Conservation (phyloP, 257 asterid species). For the Solanum commersonii region DNA sequence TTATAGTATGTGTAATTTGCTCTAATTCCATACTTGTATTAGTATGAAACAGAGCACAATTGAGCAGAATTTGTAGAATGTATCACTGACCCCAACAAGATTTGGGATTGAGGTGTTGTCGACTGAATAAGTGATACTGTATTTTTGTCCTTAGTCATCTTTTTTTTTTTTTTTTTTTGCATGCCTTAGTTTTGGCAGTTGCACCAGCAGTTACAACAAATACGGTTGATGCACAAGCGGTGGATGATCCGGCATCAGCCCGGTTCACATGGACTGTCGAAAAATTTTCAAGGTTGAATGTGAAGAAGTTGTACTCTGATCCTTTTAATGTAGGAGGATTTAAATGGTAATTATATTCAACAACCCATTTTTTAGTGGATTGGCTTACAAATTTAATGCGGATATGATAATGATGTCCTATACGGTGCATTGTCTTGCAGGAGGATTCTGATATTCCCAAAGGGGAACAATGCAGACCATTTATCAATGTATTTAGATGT, state of each 20-base stretch:
- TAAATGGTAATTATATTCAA: constrained; percentile 38
- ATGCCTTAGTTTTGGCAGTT: constrained; percentile 18
- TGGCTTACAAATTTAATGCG: not conserved
- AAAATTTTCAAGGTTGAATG: constrained; percentile 51
- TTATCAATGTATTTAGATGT: constrained; percentile 82
- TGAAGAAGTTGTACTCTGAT: constrained; percentile 54
- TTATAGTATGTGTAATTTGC: not conserved
- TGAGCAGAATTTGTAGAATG: not conserved
- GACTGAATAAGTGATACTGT: not conserved
- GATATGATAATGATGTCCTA: not conserved
- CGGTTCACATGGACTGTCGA: constrained; percentile 62
- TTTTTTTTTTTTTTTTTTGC: not conserved
- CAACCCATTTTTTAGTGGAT: not conserved
- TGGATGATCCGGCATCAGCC: constrained; percentile 51
- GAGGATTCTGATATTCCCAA: constrained; percentile 80
- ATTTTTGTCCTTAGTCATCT: not conserved
- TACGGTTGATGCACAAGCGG: constrained; percentile 41
- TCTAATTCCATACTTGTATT: not conserved
- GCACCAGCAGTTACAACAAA: constrained; percentile 32
- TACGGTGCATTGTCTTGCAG: constrained; percentile 24
- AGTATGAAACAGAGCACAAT: not conserved
- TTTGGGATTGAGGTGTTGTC: not conserved
- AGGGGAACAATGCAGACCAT: constrained; percentile 77
- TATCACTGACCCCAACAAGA: not conserved
- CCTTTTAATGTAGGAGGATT: constrained; percentile 48